Percentiles rank a stretch among this genome's conserved stretches.
phyloP scores from a whole-genome alignment of 1,284 basidiomycete genomes.

The Athelia sp. region DNA sequence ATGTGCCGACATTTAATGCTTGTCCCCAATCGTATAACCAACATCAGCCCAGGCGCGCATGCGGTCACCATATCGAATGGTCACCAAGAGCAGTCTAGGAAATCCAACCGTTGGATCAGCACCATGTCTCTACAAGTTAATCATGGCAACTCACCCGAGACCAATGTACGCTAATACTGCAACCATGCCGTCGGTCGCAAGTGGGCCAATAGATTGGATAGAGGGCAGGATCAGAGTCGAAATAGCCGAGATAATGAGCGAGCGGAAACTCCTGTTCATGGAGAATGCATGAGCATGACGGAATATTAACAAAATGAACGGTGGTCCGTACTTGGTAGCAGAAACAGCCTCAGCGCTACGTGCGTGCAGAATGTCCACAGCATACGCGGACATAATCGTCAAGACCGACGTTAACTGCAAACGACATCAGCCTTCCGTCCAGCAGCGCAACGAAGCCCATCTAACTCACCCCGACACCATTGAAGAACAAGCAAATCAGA shows the following conservation, averaged over 20 bases:
- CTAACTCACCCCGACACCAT: constrained; percentile 19
- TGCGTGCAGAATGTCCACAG: constrained; percentile 33
- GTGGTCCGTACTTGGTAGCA: constrained; percentile 29
- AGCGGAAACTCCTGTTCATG: constrained; percentile 20
- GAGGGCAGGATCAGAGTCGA: constrained; percentile 28
- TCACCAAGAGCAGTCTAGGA: too few species aligned
- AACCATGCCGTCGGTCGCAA: constrained; percentile 20
- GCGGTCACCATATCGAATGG: too few species aligned
- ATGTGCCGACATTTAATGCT: too few species aligned
- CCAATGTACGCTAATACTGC: constrained; percentile 26
- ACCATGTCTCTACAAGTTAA: too few species aligned
- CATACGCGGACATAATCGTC: constrained; percentile 29
- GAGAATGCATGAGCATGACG: neutral
- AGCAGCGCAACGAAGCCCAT: too few species aligned
- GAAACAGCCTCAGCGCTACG: constrained; percentile 35
- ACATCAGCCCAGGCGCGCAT: too few species aligned
- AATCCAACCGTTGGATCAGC: too few species aligned
- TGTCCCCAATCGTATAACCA: too few species aligned
- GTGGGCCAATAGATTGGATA: constrained; percentile 27
- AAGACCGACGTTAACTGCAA: constrained; percentile 25
- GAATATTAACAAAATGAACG: constrained; percentile 2
- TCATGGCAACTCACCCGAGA: constrained; percentile 8
- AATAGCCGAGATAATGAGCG: constrained; percentile 23
- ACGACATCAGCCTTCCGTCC: neutral
- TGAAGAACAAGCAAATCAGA: constrained; percentile 13